Evolutionary conservation across 1,284 basidiomycete genomes (phyloP).

Genomic region (Porphyrellus sp.): DNA sequence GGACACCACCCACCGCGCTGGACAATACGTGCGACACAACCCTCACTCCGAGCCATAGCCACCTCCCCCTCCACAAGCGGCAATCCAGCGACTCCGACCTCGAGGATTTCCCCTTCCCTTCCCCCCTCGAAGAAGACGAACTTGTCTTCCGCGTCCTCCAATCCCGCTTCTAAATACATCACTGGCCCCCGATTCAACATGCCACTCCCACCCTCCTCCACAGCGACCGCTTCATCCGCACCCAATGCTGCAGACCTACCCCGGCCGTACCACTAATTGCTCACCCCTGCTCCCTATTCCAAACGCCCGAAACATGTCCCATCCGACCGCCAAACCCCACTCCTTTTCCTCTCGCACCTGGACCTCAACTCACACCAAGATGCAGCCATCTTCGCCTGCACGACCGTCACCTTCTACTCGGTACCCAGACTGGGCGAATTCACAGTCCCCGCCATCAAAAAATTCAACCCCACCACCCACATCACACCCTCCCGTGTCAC

Average conservation of each 20-base stretch:
- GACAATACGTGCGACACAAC: too few species aligned
- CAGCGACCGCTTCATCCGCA: too few species aligned
- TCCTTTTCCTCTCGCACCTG: too few species aligned
- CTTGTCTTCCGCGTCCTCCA: neutral
- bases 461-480: neutral
- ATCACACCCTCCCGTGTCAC: neutral
- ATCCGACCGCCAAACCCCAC: too few species aligned
- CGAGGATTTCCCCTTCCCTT: neutral
- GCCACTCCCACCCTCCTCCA: neutral
- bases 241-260: too few species aligned
- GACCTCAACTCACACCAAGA: neutral
- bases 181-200: neutral
- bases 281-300: too few species aligned
- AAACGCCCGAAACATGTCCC: too few species aligned
- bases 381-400: slow-evolving; percentile 1
- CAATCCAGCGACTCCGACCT: neutral
- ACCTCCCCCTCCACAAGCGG: neutral
- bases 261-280: too few species aligned
- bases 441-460: neutral
- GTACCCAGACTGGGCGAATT: neutral
- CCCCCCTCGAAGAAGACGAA: neutral
- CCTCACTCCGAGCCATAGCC: neutral
- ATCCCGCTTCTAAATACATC: neutral
- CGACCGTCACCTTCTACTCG: neutral
- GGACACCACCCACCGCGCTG: too few species aligned